These are phyloP conservation scores for Phoenix roebelenii DNA, from an alignment of 176 grass and related monocot species.

Conservation along the genomic window DNA sequence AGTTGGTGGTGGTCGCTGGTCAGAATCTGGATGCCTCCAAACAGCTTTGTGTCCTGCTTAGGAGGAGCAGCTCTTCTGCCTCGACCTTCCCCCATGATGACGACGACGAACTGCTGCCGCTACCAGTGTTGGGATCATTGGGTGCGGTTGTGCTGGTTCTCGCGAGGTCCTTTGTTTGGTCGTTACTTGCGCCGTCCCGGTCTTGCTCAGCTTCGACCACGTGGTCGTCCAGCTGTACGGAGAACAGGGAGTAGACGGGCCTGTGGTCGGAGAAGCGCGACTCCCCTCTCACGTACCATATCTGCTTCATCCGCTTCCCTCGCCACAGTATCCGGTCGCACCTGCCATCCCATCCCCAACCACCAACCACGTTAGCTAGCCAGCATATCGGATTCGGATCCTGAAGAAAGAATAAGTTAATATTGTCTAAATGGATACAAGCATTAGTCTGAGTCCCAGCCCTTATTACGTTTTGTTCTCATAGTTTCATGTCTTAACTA, in stretches of 20 bases:
- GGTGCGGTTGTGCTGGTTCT: neutral
- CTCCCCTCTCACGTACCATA: constrained; percentile 65
- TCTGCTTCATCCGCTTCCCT: constrained; percentile 61
- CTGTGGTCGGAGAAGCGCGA: constrained; percentile 87
- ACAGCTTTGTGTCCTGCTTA: constrained; percentile 29
- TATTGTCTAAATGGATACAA: too few species aligned
- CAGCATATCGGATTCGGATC: too few species aligned
- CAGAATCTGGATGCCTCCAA: constrained; percentile 46
- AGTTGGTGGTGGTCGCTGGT: neutral
- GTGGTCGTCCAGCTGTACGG: constrained; percentile 17
- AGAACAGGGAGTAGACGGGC: constrained; percentile 70
- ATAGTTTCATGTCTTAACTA: too few species aligned
- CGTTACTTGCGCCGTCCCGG: neutral
- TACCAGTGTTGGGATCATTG: neutral
- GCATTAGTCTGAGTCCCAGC: too few species aligned
- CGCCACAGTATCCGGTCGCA: constrained; percentile 92
- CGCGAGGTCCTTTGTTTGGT: neutral
- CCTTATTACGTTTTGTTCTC: too few species aligned
- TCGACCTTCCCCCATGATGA: constrained; percentile 20
- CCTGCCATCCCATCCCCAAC: constrained; percentile 23
- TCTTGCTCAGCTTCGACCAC: neutral
- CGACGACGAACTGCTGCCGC: constrained; percentile 1
- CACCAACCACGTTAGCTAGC: too few species aligned
- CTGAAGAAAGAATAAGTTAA: too few species aligned
- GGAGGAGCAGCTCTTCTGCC: constrained; percentile 43